Evolutionary conservation across 331 rosid genomes (phyloP), one percentile per base, ranked within the genome.

Genomic region (Rhamnella rubrinervis): DNA sequence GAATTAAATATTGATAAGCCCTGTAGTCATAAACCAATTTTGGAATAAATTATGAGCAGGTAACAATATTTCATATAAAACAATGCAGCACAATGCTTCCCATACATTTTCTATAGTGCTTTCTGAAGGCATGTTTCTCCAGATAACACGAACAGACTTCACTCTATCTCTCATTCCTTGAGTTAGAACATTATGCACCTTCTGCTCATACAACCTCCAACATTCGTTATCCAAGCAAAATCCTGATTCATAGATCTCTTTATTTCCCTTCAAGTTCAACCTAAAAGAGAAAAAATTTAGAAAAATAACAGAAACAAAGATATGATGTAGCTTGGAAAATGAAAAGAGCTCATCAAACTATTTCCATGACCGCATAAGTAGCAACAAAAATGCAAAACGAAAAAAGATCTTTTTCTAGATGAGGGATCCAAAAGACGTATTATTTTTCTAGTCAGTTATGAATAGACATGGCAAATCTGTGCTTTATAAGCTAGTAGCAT

Each of bases 181-280:
- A 81, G 73, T 77, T 70, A 95, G 78, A 75, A 91, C 77, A 70
- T 65, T 72, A 35, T 87, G 88, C 76, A 93, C 84, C 84, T 82
- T 91, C 76, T 91, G 92, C 84, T 93, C 98, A 21, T 84, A 89
- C 61, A 79, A 73, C 83, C 98, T 85, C 98, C 97, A 91, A 68
- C 98, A 91, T 71, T 95, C 98, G 77, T 89, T 87, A 66, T 91
- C 98, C 77, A 68, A 80, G 80, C 96, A 87, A 89, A 83, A 87
- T 55, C 96, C 93, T 4, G 79, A 86, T 5, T 81, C 82, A 86
- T 73, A 79, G 71, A 89, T 70, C 67, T 82, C 83, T 66, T 71
- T 72, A 66, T 75, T 72, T 71, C 87, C 97, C 83, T 85, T 85
- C 76, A 95, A 86, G 83, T 85, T 81, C 85, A 95, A 62, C 83